Base-by-base conservation (phyloP, 345 rosid genomes). In the Cardamine chenopodiifolia region DNA sequence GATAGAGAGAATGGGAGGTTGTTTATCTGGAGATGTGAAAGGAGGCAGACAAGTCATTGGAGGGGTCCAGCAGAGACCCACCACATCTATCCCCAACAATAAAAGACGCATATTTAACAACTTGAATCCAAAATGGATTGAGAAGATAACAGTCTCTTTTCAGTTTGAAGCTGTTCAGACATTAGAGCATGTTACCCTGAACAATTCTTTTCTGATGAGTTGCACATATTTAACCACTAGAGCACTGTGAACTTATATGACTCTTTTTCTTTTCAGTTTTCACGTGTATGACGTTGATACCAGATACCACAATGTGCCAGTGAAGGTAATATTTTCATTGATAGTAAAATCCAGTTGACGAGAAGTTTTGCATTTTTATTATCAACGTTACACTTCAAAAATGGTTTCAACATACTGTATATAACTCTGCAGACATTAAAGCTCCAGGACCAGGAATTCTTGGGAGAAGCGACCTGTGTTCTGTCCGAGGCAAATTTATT, bases 1-100 rank as follows among this genome's bases (percentile, higher is more conserved):
- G 15, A n/a, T 52, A 15, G 56, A 64, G 53, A 73, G 59, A 57
- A 37, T 92, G 98, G 97, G 98, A 20, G 63, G 53, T 0, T 93
- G 95, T 68, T 45, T 79, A 1, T 82, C 93, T 6, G 88, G 87
- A 23, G 96, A 88, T 23, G 68, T 90, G 73, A 73, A 31, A 42
- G 98, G 93, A 14, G 98, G 92, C 19, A 79, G 87, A 76, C 90
- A 87, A 73, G 98, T 89, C 6, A 60, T 89, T 2, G 97, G 96
- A 58, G 93, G 93, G 69, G 62, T 80, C 78, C 82, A 76, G 10
- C 74, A 29, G n/a, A 73, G 71, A 66, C 72, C 87, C 76, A 45
- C 65, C 4, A 35, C 67, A 18, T 53, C 58, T 3, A 7, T 57
- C 42, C 40, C 39, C 31, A 81, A 71, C 76, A 57, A 56, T 56